phyloP scores from a whole-genome alignment of 192 early-diverging fungal species.

The Backusella australiensis region DNA sequence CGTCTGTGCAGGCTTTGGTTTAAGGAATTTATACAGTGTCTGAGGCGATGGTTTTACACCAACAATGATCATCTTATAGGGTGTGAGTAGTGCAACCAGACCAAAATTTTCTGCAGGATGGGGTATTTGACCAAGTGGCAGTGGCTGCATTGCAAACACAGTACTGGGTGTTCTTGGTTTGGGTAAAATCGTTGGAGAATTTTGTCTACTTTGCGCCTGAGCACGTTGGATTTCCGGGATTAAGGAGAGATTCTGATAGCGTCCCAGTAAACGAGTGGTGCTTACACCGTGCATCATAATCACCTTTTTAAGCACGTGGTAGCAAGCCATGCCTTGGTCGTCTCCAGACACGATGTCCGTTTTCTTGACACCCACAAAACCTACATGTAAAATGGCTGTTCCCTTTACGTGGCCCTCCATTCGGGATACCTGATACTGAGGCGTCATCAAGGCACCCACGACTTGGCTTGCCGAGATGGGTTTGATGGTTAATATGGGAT shows the following conservation, averaged over 20 bases:
- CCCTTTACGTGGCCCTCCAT: constrained; percentile 59
- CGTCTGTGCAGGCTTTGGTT: constrained; percentile 41
- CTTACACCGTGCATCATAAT: constrained; percentile 59
- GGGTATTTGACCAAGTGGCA: constrained; percentile 53
- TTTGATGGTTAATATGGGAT: constrained; percentile 47
- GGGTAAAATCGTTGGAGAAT: constrained; percentile 13
- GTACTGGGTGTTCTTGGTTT: constrained; percentile 54
- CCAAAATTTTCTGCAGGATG: constrained; percentile 56
- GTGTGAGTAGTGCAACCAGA: constrained; percentile 58
- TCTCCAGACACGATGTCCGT: constrained; percentile 55
- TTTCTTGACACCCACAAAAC: constrained; percentile 54
- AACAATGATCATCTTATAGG: constrained; percentile 61
- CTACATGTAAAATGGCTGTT: constrained; percentile 54
- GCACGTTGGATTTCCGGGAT: constrained; percentile 6
- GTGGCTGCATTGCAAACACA: constrained; percentile 54
- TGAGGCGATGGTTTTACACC: constrained; percentile 57
- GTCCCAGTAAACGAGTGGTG: constrained; percentile 53
- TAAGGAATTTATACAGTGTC: constrained; percentile 53
- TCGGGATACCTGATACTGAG: constrained; percentile 19
- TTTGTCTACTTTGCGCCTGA: neutral
- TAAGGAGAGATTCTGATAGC: constrained; percentile 44
- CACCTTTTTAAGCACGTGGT: constrained; percentile 55
- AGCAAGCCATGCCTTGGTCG: constrained; percentile 61
- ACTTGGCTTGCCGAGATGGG: constrained; percentile 48
- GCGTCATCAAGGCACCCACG: constrained; percentile 19